Percentiles rank a stretch among this genome's conserved stretches.
Evolutionary conservation across 1,139 yeast species (phyloP).

Genomic region (Debaryomyces fabryi): DNA sequence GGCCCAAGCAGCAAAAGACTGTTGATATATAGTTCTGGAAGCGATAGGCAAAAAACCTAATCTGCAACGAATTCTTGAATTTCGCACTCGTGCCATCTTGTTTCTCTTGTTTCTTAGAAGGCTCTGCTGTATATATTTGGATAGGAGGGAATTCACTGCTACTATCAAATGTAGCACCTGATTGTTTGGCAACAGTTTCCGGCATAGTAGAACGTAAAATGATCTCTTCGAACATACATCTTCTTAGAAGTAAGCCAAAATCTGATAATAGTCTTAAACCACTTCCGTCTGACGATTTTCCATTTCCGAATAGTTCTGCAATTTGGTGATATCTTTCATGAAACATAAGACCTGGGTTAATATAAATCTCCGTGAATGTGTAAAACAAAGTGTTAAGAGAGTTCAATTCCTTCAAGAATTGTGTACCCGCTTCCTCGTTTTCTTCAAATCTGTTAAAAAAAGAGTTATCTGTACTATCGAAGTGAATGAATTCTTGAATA

Average conservation of each 20-base stretch:
- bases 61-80: slow-evolving; percentile 61
- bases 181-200: slow-evolving; percentile 45
- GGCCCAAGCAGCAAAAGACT: slow-evolving; percentile 41
- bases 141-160: slow-evolving; percentile 38
- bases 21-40: slow-evolving; percentile 53
- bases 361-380: slow-evolving; percentile 54
- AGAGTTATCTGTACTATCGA: slow-evolving; percentile 18
- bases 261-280: slow-evolving; percentile 26
- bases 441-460: slow-evolving; percentile 34
- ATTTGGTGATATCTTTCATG: slow-evolving; percentile 52
- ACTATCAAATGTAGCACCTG: slow-evolving; percentile 33
- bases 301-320: slow-evolving; percentile 44
- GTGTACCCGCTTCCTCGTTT: slow-evolving; percentile 31
- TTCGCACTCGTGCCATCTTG: slow-evolving; percentile 52
- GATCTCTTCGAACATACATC: slow-evolving; percentile 61
- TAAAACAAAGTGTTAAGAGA: slow-evolving; percentile 43
- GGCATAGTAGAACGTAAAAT: slow-evolving; percentile 52
- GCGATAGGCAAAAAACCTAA: slow-evolving; percentile 53
- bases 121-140: slow-evolving; percentile 35
- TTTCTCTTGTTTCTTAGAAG: slow-evolving; percentile 30
- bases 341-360: slow-evolving; percentile 53
- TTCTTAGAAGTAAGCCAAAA: slow-evolving; percentile 48
- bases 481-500: slow-evolving; percentile 24
- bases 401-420: slow-evolving; percentile 36
- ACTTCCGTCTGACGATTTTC: slow-evolving; percentile 32